Evolutionary conservation across 768 basidiomycete genomes (phyloP).

Genomic region (Thelephora ganbajun): DNA sequence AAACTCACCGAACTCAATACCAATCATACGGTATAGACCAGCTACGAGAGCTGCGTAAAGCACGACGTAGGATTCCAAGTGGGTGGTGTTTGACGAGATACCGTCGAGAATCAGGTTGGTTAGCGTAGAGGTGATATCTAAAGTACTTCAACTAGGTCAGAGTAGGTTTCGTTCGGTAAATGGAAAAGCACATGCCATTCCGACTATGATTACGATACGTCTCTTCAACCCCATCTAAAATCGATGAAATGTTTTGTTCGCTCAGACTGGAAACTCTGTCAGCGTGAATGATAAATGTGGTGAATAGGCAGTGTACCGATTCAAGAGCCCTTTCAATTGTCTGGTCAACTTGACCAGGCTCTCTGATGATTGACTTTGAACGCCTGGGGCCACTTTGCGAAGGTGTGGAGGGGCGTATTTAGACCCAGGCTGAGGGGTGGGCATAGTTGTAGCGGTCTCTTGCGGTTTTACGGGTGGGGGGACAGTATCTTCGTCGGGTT

Average conservation of each 20-base stretch:
- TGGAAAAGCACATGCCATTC: conserved; percentile 40
- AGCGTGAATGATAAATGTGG: background rate
- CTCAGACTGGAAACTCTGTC: conserved; percentile 45
- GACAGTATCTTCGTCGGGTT: conserved; percentile 4
- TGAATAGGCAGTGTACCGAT: conserved; percentile 37
- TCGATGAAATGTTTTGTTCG: conserved; percentile 74
- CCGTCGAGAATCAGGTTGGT: conserved; percentile 66
- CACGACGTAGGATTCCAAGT: conserved; percentile 82
- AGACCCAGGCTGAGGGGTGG: conserved; percentile 15
- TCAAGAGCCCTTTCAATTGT: conserved; percentile 78
- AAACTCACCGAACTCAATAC: conserved; percentile 77
- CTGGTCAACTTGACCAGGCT: conserved; percentile 44
- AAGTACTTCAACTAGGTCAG: conserved; percentile 1
- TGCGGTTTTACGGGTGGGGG: background rate
- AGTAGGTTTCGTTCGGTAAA: background rate
- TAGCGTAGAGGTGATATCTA: conserved; percentile 74
- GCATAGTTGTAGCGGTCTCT: too few relatives aligned
- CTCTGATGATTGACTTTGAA: conserved; percentile 20
- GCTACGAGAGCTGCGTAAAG: conserved; percentile 79
- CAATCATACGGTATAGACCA: conserved; percentile 65
- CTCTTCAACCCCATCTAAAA: conserved; percentile 61
- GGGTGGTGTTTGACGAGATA: conserved; percentile 65
- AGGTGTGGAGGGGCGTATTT: conserved; percentile 79
- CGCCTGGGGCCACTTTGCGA: conserved; percentile 32
- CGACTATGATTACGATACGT: conserved; percentile 65